A percentile compares a stretch with the other conserved stretches of the same genome.
Conservation (phyloP, 495 filamentous ascomycete species). For the Chaetomium tenue region DNA sequence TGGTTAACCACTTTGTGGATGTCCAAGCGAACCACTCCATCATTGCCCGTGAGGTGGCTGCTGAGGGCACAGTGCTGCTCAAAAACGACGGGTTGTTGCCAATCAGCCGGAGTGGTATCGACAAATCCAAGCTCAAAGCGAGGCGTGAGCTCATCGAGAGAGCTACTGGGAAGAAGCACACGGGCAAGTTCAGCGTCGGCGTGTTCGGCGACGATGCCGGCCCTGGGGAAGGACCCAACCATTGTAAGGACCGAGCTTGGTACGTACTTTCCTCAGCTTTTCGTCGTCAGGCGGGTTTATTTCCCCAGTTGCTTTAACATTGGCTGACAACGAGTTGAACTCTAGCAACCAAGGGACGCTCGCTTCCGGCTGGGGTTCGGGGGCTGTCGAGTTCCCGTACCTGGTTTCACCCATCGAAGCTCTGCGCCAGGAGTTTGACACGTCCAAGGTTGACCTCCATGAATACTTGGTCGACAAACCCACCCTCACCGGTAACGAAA, state of each 20-base stretch:
- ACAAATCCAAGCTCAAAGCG: slow-evolving; percentile 34
- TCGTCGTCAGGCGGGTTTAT: neutral
- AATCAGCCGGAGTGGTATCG: slow-evolving; percentile 55
- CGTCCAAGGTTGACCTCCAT: slow-evolving; percentile 57
- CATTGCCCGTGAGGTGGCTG: slow-evolving; percentile 70
- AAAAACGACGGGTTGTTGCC: slow-evolving; percentile 73
- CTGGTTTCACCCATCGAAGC: slow-evolving; percentile 69
- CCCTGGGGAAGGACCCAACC: slow-evolving; percentile 66
- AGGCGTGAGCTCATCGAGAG: slow-evolving; percentile 25
- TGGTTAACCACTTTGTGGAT: slow-evolving; percentile 77
- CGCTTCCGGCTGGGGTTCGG: slow-evolving; percentile 85
- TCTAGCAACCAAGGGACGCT: slow-evolving; percentile 72
- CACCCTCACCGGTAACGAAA: slow-evolving; percentile 26
- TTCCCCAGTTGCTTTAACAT: neutral
- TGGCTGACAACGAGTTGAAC: slow-evolving; percentile 31
- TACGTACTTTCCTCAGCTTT: neutral
- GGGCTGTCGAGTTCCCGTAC: slow-evolving; percentile 83
- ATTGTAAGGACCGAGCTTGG: slow-evolving; percentile 62
- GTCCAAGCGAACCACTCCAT: slow-evolving; percentile 68
- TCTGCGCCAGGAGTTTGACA: slow-evolving; percentile 59
- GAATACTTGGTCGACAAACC: slow-evolving; percentile 59
- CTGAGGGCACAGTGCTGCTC: slow-evolving; percentile 81
- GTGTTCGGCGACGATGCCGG: slow-evolving; percentile 87
- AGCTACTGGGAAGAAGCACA: slow-evolving; percentile 25
- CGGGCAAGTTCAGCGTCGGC: slow-evolving; percentile 59